Evolutionary conservation across 2,329 filamentous ascomycete genomes (phyloP).

Genomic region (Pezicula rhizophila): DNA sequence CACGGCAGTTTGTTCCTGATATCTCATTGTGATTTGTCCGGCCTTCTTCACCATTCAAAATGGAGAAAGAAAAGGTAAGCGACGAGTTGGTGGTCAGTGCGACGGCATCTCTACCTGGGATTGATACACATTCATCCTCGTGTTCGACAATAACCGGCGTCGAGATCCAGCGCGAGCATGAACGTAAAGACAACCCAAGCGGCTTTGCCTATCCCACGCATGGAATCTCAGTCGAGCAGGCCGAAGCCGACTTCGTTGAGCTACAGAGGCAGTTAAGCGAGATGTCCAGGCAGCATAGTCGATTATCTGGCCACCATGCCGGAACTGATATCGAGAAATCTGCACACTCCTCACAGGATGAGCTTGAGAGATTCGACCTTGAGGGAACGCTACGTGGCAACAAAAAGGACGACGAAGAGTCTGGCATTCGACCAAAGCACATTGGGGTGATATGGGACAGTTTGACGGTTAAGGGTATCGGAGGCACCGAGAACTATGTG

Average conservation of each 20-base stretch:
- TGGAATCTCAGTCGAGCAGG: constrained; percentile 46
- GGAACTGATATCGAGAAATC: constrained; percentile 55
- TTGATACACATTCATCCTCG: no score
- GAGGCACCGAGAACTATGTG: constrained; percentile 65
- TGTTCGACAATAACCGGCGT: constrained; percentile 31
- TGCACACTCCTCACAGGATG: constrained; percentile 36
- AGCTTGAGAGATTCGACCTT: constrained; percentile 63
- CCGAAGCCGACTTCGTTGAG: constrained; percentile 65
- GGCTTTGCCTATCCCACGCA: constrained; percentile 39
- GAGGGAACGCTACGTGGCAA: constrained; percentile 68
- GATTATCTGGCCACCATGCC: constrained; percentile 29
- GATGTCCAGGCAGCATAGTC: constrained; percentile 48
- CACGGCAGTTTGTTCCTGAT: no score
- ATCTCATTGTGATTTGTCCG: no score
- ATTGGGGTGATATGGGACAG: constrained; percentile 76
- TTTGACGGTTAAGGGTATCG: constrained; percentile 69
- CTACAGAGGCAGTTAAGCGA: constrained; percentile 56
- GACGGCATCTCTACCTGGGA: no score
- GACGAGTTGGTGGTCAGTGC: no score
- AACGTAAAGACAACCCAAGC: constrained; percentile 33
- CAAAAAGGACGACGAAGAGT: constrained; percentile 63
- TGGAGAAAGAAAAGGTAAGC: no score
- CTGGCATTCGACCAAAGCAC: constrained; percentile 75
- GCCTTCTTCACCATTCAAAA: no score
- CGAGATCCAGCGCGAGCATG: constrained; percentile 30